Conservation (phyloP, 192 early-diverging fungal genomes). For the Backusella psychrophila region DNA sequence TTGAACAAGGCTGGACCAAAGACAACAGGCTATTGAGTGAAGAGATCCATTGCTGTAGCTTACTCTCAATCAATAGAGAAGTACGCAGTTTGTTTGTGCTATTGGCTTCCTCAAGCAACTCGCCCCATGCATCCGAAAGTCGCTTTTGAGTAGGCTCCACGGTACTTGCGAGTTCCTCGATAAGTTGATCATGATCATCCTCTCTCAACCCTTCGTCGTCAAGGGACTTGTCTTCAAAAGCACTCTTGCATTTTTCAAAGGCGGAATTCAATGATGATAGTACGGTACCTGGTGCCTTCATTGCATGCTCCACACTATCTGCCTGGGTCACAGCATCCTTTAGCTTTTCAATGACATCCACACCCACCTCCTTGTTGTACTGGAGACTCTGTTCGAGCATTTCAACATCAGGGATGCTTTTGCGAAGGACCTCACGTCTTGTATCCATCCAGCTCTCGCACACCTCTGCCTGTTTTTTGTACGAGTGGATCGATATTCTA, state of each 20-base stretch:
- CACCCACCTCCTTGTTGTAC: neutral
- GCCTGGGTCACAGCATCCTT: conserved; percentile 16
- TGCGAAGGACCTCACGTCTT: neutral
- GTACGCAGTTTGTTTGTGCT: neutral
- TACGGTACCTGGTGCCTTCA: conserved; percentile 16
- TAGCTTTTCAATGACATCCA: conserved; percentile 2
- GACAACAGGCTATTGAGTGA: neutral
- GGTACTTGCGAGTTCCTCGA: neutral
- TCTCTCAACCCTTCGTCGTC: conserved; percentile 11
- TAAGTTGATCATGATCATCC: conserved; percentile 6
- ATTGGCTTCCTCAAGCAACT: neutral
- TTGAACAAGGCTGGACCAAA: neutral
- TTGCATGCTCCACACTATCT: conserved; percentile 17
- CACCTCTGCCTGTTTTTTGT: conserved; percentile 19
- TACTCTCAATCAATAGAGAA: conserved; percentile 4
- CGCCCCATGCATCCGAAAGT: conserved; percentile 14
- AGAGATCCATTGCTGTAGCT: neutral
- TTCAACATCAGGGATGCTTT: neutral
- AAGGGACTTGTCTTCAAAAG: conserved; percentile 10
- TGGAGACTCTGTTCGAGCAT: neutral
- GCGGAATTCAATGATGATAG: conserved; percentile 18
- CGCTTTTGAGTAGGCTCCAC: conserved; percentile 20
- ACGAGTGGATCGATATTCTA: conserved; percentile 20
- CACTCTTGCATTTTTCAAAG: conserved; percentile 10
- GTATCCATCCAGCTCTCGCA: conserved; percentile 23